phyloP scores from a whole-genome alignment of 495 filamentous ascomycete genomes.

The Niebla homalea region DNA sequence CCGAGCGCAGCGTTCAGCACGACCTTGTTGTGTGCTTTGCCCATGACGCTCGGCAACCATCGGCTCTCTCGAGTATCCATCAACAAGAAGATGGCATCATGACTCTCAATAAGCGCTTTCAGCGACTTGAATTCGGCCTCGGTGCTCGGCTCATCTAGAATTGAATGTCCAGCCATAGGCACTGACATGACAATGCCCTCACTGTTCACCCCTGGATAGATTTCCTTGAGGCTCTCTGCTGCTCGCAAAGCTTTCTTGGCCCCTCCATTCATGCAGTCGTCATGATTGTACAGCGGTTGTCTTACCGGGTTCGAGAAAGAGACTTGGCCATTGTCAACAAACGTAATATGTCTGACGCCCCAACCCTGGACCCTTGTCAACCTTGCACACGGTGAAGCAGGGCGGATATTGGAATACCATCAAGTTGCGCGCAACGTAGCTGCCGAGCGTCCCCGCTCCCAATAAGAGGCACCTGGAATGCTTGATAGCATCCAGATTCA shows the following conservation, averaged over 20 bases:
- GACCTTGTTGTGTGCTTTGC: conserved; percentile 80
- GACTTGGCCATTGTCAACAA: conserved; percentile 86
- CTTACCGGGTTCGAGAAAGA: conserved; percentile 97
- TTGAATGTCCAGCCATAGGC: conserved; percentile 88
- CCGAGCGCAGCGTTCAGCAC: conserved; percentile 93
- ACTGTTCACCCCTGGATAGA: conserved; percentile 81
- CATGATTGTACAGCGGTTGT: conserved; percentile 81
- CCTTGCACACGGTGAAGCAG: background rate
- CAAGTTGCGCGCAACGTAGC: conserved; percentile 79
- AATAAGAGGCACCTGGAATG: conserved; percentile 82
- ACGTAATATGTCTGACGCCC: conserved; percentile 94
- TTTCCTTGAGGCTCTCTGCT: conserved; percentile 66
- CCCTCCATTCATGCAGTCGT: conserved; percentile 77
- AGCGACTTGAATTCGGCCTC: conserved; percentile 64
- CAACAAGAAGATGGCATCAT: conserved; percentile 86
- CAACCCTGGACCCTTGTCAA: conserved; percentile 46
- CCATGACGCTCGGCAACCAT: conserved; percentile 97
- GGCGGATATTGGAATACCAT: conserved; percentile 34
- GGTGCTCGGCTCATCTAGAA: conserved; percentile 52
- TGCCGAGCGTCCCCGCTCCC: conserved; percentile 89
- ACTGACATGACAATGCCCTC: conserved; percentile 68
- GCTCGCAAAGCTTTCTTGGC: conserved; percentile 72
- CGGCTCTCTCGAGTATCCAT: conserved; percentile 94
- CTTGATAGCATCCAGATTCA: conserved; percentile 82
- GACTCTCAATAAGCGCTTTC: conserved; percentile 61